Conservation (phyloP, 306 rosid genomes). For the Pyrus pyrifolia region DNA sequence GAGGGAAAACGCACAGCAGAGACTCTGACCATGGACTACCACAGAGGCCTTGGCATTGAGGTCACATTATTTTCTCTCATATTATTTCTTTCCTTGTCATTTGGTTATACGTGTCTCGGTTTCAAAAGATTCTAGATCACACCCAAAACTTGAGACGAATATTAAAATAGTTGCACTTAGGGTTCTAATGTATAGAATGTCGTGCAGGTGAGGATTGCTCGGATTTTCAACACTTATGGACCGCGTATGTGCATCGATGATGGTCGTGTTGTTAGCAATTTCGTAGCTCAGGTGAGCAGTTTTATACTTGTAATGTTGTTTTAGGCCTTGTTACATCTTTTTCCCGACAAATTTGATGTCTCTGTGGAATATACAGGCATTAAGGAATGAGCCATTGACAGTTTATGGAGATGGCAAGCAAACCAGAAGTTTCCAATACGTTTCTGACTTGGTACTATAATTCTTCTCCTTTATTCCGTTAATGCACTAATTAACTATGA, state of each 20-base stretch:
- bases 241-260: slow-evolving; percentile 91
- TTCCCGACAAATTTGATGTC: neutral
- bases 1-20: slow-evolving; percentile 96
- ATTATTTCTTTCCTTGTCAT: neutral
- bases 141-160: neutral
- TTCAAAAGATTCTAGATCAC: neutral
- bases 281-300: slow-evolving; percentile 72
- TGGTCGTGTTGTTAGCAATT: slow-evolving; percentile 91
- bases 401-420: slow-evolving; percentile 96
- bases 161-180: neutral
- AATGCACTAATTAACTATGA: neutral
- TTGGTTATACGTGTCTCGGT: neutral
- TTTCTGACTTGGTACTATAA: slow-evolving; percentile 76
- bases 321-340: neutral
- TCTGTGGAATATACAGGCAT: slow-evolving; percentile 36
- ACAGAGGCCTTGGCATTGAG: slow-evolving; percentile 92
- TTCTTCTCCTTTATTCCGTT: neutral
- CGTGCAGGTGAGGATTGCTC: slow-evolving; percentile 73
- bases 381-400: slow-evolving; percentile 91
- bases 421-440: slow-evolving; percentile 92
- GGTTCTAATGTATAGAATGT: neutral
- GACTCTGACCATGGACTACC: slow-evolving; percentile 86
- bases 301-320: neutral
- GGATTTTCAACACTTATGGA: slow-evolving; percentile 87
- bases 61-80: slow-evolving; percentile 13